Base-by-base conservation (phyloP, 2,329 filamentous ascomycete genomes). In the Diplodia scrobiculata region DNA sequence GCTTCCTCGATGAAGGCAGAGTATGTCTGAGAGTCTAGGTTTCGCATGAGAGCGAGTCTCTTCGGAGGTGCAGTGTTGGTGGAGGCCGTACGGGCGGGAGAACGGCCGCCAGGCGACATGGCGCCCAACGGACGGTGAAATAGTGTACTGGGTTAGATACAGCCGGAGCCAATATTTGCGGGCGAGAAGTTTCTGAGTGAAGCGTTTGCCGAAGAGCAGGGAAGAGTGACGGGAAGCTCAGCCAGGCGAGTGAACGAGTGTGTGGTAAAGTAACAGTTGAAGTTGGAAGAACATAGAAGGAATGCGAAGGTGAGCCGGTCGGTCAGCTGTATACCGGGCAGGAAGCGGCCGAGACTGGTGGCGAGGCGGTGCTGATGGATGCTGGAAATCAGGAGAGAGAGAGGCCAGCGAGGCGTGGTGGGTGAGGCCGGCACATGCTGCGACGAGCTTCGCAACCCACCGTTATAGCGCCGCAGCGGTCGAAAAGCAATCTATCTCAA, bases 401-500 rank as follows among this genome's bases (percentile, higher is more conserved):
- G 58, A 51, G n/a, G 45, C 25, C 53, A 58, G 36, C 34, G 38
- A 58, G 36, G 29, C 29, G 34, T 59, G 55, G 38, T 32, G 38
- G 9, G 58, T 36, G n/a, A 25, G 36, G n/a, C 5, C 58, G 21
- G 34, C 58, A 14, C n/a, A 11, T 14, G 11, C 13, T 19, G 25
- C 27, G 29, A 51, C 29, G 17, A 29, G 45, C 17, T 32, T 11
- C 55, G 38, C 55, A 62, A 27, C 27, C n/a, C 45, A 50, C 27
- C 58, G 50, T 62, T 62, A 62, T 62, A 62, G 45, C 2, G 10
- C 25, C 25, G 25, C 38, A 1, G 29, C 27, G 17, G n/a, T 25
- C 45, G 27, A 50, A 62, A 62, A 51, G 58, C 45, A 62, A 62
- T 62, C 58, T 50, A 62, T 13, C 19, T 62, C 58, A 62, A 62